Evolutionary conservation across 805 yeast species (phyloP).

Genomic region (Danielia reshetovae): DNA sequence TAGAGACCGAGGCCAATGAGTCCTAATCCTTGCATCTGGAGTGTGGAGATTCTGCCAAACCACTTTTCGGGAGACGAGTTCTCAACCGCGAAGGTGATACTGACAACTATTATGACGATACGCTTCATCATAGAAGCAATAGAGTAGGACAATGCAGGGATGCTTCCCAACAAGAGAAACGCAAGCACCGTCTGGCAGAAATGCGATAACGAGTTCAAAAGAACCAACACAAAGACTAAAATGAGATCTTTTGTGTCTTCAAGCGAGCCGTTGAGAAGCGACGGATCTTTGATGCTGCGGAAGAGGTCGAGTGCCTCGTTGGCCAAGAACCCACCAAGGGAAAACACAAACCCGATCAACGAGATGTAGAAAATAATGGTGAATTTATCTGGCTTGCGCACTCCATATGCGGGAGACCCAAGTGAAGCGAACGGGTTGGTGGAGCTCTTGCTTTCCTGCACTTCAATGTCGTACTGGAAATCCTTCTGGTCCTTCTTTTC

Average conservation of each 20-base stretch:
- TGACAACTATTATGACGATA: slow-evolving; percentile 75
- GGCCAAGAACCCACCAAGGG: slow-evolving; percentile 68
- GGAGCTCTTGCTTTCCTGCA: slow-evolving; percentile 13
- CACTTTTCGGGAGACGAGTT: slow-evolving; percentile 23
- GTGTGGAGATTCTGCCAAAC: slow-evolving; percentile 36
- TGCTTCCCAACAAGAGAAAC: slow-evolving; percentile 72
- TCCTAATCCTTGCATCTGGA: slow-evolving; percentile 47
- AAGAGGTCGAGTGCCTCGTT: slow-evolving; percentile 49
- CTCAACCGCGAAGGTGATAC: slow-evolving; percentile 55
- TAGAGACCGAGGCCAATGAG: slow-evolving; percentile 55
- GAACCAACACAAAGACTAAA: slow-evolving; percentile 47
- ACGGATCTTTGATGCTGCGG: slow-evolving; percentile 1
- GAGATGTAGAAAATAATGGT: slow-evolving; percentile 81
- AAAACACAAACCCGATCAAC: slow-evolving; percentile 61
- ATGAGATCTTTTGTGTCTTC: slow-evolving; percentile 18
- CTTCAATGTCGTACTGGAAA: slow-evolving; percentile 9
- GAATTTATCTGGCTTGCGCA: slow-evolving; percentile 66
- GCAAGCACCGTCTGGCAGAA: slow-evolving; percentile 78
- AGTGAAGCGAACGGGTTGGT: slow-evolving; percentile 20
- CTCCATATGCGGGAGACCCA: slow-evolving; percentile 2
- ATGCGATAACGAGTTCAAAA: slow-evolving; percentile 71
- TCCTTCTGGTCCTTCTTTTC: slow-evolving; percentile 13
- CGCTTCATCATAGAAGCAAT: slow-evolving; percentile 86
- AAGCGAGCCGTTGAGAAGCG: slow-evolving; percentile 1
- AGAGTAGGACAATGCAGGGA: slow-evolving; percentile 82